Base-by-base conservation (phyloP, 2,329 filamentous ascomycete species). In the Diaporthe citriasiana region DNA sequence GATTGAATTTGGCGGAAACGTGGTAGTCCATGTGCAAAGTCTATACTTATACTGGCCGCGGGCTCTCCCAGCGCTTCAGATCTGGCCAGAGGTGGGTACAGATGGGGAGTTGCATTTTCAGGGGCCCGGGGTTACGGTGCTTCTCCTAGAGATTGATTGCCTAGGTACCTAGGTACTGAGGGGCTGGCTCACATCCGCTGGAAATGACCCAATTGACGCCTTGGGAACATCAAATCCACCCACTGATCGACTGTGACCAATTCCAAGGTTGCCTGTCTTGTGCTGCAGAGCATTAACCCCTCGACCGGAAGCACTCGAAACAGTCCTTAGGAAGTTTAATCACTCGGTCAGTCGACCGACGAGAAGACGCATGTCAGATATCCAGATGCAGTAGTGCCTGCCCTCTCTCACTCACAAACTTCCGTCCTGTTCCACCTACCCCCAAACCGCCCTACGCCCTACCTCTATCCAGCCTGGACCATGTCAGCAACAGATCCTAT, bases 401-500 rank as follows among this genome's bases (percentile, higher is more conserved):
- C n/a, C n/a, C n/a, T n/a, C n/a, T 19, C n/a, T 17, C 56, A n/a
- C 35, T 9, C 56, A 17, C 35, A 40, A n/a, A 27, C n/a, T n/a
- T 40, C 55, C 33, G 33, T 60, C 35, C 42, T 17, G 7, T 50
- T 22, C 12, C 30, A 22, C n/a, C 8, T 22, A 3, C 45, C 53
- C 15, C 33, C n/a, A n/a, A n/a, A n/a, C 10, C 51, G 19, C 51
- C 51, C 13, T 40, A 40, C 15, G 40, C 51, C 50, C 68, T 47
- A 35, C 19, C 10, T 19, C 30, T 13, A 25, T 71, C 65, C 17
- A 38, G 22, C 35, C 68, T 40, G 53, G 30, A 73, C 30, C 56
- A 79, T 77, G 77, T 74, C 77, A 55, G 76, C 75, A 35, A 71
- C 73, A 35, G 78, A 79, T 75, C 77, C 78, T 55, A 70, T 77